Evolutionary conservation across 2,329 filamentous ascomycete genomes (phyloP).

Genomic region (Pseudogymnoascus sp.): DNA sequence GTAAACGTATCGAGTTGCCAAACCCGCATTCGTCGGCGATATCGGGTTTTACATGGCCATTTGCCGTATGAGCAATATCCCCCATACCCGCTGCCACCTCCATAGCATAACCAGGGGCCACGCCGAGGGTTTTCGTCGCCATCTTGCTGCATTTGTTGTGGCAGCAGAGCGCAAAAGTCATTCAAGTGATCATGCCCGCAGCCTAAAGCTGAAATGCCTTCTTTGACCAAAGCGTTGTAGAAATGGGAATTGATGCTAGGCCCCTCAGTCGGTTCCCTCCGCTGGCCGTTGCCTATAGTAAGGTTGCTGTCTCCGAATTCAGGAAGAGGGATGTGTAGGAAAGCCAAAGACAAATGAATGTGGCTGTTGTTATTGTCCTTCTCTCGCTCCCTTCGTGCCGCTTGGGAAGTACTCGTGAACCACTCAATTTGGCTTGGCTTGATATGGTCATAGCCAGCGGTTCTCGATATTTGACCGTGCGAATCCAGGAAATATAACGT

Average conservation of each 20-base stretch:
- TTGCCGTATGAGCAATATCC: conserved; percentile 74
- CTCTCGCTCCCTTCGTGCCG: conserved; percentile 63
- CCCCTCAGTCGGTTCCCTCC: conserved; percentile 80
- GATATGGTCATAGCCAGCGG: conserved; percentile 86
- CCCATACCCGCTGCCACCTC: conserved; percentile 78
- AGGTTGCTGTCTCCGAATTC: conserved; percentile 64
- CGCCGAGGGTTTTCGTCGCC: conserved; percentile 33
- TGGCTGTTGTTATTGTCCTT: conserved; percentile 67
- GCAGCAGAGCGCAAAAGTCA: conserved; percentile 73
- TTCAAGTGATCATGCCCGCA: conserved; percentile 73
- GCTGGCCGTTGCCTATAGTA: conserved; percentile 54
- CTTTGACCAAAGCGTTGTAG: conserved; percentile 72
- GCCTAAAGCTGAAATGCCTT: conserved; percentile 67
- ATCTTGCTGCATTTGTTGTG: conserved; percentile 20
- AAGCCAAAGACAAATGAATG: conserved; percentile 79
- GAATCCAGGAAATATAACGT: conserved; percentile 89
- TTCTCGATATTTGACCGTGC: conserved; percentile 78
- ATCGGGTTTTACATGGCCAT: conserved; percentile 43
- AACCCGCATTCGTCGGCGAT: conserved; percentile 69
- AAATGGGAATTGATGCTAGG: conserved; percentile 83
- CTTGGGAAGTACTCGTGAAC: conserved; percentile 68
- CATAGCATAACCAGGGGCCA: conserved; percentile 93
- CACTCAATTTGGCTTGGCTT: conserved; percentile 87
- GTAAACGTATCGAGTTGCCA: conserved; percentile 88
- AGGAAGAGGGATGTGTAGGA: conserved; percentile 89